Evolutionary conservation across 352 stramenopile genomes (phyloP).

Genomic region (Globisporangium emineosum): DNA sequence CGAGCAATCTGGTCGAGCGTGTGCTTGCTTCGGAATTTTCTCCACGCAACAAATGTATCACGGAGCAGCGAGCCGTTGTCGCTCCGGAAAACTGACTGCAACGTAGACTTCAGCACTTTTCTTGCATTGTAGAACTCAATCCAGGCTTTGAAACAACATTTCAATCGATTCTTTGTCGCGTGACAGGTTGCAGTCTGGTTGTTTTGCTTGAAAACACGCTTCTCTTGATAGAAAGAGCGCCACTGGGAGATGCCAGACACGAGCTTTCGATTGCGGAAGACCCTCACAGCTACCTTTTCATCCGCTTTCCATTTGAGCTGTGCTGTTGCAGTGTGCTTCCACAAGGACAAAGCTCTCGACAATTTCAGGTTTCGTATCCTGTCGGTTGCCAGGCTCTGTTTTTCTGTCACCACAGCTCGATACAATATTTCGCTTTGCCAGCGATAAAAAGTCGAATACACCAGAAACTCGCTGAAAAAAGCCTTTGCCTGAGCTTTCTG

Average conservation of each 20-base stretch:
- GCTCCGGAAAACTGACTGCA: conserved; percentile 16
- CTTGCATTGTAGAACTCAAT: not conserved
- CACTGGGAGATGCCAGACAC: not conserved
- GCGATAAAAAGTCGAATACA: conserved; percentile 24
- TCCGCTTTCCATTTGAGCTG: not conserved
- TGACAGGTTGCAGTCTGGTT: not conserved
- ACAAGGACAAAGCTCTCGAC: not conserved
- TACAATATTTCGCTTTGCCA: conserved; percentile 24
- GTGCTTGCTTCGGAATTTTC: conserved; percentile 8
- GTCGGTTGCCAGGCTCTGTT: not conserved
- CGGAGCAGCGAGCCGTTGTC: conserved; percentile 12
- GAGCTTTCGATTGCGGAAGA: conserved; percentile 8
- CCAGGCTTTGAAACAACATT: conserved; percentile 2
- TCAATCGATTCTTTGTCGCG: not conserved
- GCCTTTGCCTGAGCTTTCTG: conserved; percentile 16
- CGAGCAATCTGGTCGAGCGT: conserved; percentile 22
- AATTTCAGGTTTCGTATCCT: not conserved
- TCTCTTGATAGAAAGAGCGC: not conserved
- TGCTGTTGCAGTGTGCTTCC: not conserved
- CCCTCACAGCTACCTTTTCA: not conserved
- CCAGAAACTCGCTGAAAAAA: conserved; percentile 30
- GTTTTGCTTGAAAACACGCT: not conserved
- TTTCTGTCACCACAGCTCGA: conserved; percentile 9
- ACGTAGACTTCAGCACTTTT: conserved; percentile 7
- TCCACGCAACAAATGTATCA: conserved; percentile 14